A percentile compares a stretch with the other conserved stretches of the same genome.
These are phyloP conservation scores for Hypoxylon lienhwacheense DNA, from an alignment of 495 filamentous ascomycete species.

Conservation along the genomic window DNA sequence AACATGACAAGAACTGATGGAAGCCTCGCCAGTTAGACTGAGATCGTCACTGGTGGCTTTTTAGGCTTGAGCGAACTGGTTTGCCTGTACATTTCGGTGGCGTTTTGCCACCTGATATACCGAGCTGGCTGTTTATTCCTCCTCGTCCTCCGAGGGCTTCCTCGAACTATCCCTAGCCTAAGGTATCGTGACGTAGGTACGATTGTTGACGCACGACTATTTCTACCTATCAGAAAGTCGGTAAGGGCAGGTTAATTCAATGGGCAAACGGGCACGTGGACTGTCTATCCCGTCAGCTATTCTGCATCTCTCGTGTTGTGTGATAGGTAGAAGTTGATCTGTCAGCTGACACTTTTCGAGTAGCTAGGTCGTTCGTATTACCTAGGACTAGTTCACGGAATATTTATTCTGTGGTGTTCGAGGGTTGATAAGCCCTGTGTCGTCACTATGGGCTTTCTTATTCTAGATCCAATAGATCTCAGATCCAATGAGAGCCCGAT, in stretches of 20 bases:
- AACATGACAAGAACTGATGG: too few species aligned
- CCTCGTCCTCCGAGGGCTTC: conserved; percentile 2
- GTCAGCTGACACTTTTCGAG: conserved; percentile 2
- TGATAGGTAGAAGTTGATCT: conserved; percentile 23
- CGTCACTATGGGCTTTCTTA: too few species aligned
- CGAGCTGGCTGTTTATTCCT: neutral
- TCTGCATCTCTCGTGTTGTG: conserved; percentile 20
- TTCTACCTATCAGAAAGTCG: conserved; percentile 1
- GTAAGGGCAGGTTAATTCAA: conserved; percentile 4
- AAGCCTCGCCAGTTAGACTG: too few species aligned
- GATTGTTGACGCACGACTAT: neutral
- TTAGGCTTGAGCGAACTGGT: too few species aligned
- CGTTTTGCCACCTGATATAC: neutral
- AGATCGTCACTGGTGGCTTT: too few species aligned
- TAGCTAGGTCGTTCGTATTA: neutral
- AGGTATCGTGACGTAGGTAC: conserved; percentile 13
- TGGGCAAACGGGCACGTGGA: conserved; percentile 20
- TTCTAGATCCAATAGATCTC: too few species aligned
- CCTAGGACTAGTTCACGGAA: too few species aligned
- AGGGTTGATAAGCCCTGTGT: too few species aligned
- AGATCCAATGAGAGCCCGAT: too few species aligned
- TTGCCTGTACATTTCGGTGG: too few species aligned
- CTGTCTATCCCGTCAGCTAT: conserved; percentile 7
- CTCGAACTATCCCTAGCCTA: conserved; percentile 2
- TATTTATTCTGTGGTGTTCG: too few species aligned